These are phyloP conservation scores for Lachancea mirantina DNA, from an alignment of 805 yeast species.

Conservation along the genomic window DNA sequence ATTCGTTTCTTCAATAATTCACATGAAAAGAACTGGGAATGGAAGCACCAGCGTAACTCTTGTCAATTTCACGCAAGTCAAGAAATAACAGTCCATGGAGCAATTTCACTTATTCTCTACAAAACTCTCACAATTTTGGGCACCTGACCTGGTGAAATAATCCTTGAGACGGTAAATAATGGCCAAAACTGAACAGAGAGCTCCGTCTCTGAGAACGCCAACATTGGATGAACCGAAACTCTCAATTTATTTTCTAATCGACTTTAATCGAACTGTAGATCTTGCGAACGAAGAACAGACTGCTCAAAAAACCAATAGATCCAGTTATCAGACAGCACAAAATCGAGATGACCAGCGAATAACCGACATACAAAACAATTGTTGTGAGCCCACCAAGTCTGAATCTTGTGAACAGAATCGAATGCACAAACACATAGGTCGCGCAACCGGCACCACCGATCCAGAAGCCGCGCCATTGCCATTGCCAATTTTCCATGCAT, in stretches of 20 bases:
- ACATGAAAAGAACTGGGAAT: too few species aligned
- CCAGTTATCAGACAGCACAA: constrained; percentile 80
- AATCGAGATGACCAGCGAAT: constrained; percentile 63
- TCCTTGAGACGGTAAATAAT: too few species aligned
- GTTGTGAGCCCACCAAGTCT: constrained; percentile 69
- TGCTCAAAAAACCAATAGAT: constrained; percentile 72
- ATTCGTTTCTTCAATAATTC: too few species aligned
- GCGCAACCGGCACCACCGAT: constrained; percentile 92
- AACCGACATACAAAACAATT: constrained; percentile 73
- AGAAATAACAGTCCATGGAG: too few species aligned
- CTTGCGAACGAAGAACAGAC: constrained; percentile 63
- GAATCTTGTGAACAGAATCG: constrained; percentile 65
- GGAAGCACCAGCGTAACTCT: too few species aligned
- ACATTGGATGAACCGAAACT: too few species aligned
- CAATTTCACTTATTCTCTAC: too few species aligned
- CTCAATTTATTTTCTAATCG: constrained; percentile 47
- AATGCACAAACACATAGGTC: constrained; percentile 74
- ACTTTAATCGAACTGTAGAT: constrained; percentile 84
- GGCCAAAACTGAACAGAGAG: too few species aligned
- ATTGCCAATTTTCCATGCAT: constrained; percentile 85
- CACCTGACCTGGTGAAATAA: too few species aligned
- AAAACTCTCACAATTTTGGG: too few species aligned
- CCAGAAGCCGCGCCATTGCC: constrained; percentile 95
- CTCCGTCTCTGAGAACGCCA: too few species aligned
- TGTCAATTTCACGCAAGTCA: too few species aligned